Evolutionary conservation across 257 asterid species (phyloP).

Genomic region (Capsicum chinense): DNA sequence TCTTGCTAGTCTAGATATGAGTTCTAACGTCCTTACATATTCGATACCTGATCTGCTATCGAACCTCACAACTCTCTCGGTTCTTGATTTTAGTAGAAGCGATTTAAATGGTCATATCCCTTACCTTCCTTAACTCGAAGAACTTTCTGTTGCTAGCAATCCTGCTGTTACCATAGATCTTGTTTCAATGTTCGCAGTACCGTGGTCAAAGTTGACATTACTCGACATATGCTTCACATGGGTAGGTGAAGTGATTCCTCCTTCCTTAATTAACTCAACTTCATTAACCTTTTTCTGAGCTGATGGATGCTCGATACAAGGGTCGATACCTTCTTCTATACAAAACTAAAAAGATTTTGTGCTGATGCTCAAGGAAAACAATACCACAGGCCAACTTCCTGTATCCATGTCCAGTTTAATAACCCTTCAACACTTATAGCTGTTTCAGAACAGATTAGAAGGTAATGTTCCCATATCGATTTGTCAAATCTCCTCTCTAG

Average conservation of each 20-base stretch:
- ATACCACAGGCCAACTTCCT: slow-evolving; percentile 29
- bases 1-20: slow-evolving; percentile 1
- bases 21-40: slow-evolving; percentile 20
- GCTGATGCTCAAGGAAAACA: background rate
- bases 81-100: slow-evolving; percentile 18
- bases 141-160: slow-evolving; percentile 27
- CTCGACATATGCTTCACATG: background rate
- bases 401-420: background rate
- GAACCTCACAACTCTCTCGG: slow-evolving; percentile 26
- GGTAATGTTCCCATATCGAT: slow-evolving; percentile 15
- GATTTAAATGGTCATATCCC: slow-evolving; percentile 19
- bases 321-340: slow-evolving; percentile 25
- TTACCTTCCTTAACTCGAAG: slow-evolving; percentile 10
- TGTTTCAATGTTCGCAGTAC: slow-evolving; percentile 16
- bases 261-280: slow-evolving; percentile 22
- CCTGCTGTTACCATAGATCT: slow-evolving; percentile 26
- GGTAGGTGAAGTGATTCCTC: slow-evolving; percentile 17
- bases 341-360: slow-evolving; percentile 20
- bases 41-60: background rate
- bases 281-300: slow-evolving; percentile 26
- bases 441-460: slow-evolving; percentile 26
- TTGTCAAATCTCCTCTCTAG: slow-evolving; percentile 25
- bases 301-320: slow-evolving; percentile 29
- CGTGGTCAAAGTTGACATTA: slow-evolving; percentile 5
- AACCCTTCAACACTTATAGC: slow-evolving; percentile 11